Base-by-base conservation (phyloP, 2,329 filamentous ascomycete genomes). In the Sclerotinia trifoliorum region DNA sequence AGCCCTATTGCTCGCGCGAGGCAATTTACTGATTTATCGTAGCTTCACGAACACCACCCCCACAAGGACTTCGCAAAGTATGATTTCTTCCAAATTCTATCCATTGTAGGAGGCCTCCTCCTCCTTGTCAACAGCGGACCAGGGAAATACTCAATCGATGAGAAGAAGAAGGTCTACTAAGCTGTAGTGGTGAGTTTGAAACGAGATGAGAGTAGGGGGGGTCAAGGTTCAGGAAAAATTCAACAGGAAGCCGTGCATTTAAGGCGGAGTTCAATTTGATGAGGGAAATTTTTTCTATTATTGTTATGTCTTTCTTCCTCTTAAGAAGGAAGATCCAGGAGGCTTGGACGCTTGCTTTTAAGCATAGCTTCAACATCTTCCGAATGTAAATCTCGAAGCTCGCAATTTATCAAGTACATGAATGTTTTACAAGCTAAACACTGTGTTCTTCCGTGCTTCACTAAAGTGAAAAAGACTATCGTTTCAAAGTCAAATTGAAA, bases 61-160 rank as follows among this genome's bases (percentile, higher is more conserved):
- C 94, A 98, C 86, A 98, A 98, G 88, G 95, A 99, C 81, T 99
- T 99, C 79, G 95, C 95, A 85, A 99, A 99, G 84, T 99, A 99
- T 87, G 95, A 99, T 80, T 99, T 99, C 86, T 99, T 99, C 89
- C 95, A 99, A 85, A 97, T 98, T 76, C 86, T 99, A 67, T 99
- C 95, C 65, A 99, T 99, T 79, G 94, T 98, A 73, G 95, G 95
- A 73, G 95, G 95, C 80, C 91, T 99, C 68, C 86, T 99, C 69
- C 89, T 99, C 73, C 88, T 99, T 74, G 94, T 98, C 82, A 99
- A 99, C 88, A 97, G 95, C 87, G 95, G 95, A 71, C 95, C 95
- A 13, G 95, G 95, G 72, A 94, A 97, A 81, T 91, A 98, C 85
- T 96, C 92, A 80, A 94, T 98, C 80, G 95, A 99, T 81, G 95